Conservation (phyloP, 768 basidiomycete species). For the Tylopilus vinaceipallidus region DNA sequence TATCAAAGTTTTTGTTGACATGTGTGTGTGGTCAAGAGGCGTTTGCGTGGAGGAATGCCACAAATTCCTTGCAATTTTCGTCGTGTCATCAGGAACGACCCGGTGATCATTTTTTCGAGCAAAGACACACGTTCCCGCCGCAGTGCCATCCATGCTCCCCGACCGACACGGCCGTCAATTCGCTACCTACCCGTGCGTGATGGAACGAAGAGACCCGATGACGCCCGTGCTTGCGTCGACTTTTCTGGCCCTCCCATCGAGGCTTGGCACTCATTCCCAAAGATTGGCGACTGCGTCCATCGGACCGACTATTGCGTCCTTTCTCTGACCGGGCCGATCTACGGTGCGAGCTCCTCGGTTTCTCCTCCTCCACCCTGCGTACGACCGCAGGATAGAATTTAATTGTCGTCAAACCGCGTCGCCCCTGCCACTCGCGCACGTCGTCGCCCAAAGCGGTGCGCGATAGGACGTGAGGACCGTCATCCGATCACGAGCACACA, state of each 20-base stretch:
- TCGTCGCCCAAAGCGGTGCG: conserved; percentile 3
- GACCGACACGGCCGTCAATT: no score
- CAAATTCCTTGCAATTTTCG: not conserved
- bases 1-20: conserved; percentile 1
- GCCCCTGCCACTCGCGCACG: not conserved
- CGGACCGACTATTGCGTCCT: not conserved
- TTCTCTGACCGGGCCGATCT: not conserved
- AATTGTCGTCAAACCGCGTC: conserved; percentile 2
- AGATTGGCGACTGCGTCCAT: no score
- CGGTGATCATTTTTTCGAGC: not conserved
- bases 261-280: no score
- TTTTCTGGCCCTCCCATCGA: not conserved
- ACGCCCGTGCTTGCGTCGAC: not conserved
- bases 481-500: not conserved
- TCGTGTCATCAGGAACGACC: not conserved
- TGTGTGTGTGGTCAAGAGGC: conserved; percentile 1
- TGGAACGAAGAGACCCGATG: no score
- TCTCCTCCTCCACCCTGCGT: not conserved
- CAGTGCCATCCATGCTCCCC: no score
- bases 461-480: conserved; percentile 2
- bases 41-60: conserved; percentile 3
- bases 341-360: not conserved
- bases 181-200: no score
- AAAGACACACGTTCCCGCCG: no score
- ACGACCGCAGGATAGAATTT: not conserved